phyloP scores from a whole-genome alignment of 352 stramenopile species.

The Peronospora farinosa region DNA sequence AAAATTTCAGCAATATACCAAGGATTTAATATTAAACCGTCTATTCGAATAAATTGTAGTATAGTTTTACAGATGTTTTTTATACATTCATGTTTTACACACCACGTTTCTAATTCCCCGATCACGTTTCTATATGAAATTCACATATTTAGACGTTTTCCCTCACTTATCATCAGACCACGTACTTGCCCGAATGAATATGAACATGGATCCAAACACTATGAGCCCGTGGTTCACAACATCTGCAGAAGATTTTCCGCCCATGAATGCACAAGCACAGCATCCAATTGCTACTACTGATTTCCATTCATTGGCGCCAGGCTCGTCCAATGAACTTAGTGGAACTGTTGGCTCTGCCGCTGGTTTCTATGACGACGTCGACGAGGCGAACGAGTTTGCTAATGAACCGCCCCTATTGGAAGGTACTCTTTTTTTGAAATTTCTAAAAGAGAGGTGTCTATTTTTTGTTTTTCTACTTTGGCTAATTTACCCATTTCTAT shows the following conservation, averaged over 20 bases:
- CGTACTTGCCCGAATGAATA: slow-evolving; percentile 45
- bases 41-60: too few relatives aligned
- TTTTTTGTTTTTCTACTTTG: neutral
- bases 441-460: slow-evolving; percentile 1
- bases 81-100: too few relatives aligned
- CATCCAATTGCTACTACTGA: slow-evolving; percentile 17
- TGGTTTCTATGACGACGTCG: slow-evolving; percentile 26
- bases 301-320: slow-evolving; percentile 22
- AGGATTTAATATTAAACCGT: too few relatives aligned
- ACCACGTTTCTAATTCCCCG: neutral
- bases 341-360: slow-evolving; percentile 20
- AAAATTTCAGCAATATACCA: too few relatives aligned
- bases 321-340: slow-evolving; percentile 22
- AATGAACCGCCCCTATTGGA: slow-evolving; percentile 96
- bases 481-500: neutral
- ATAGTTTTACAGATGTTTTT: too few relatives aligned
- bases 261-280: slow-evolving; percentile 23
- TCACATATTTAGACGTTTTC: neutral
- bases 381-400: slow-evolving; percentile 86
- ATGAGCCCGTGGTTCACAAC: slow-evolving; percentile 68
- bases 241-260: slow-evolving; percentile 38
- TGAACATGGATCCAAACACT: slow-evolving; percentile 72
- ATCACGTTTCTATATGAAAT: neutral
- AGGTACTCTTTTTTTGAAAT: slow-evolving; percentile 36
- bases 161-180: slow-evolving; percentile 4